Evolutionary conservation across 495 filamentous ascomycete genomes (phyloP), one percentile per base, ranked within the genome.

Genomic region (Hyaloscypha bicolor): DNA sequence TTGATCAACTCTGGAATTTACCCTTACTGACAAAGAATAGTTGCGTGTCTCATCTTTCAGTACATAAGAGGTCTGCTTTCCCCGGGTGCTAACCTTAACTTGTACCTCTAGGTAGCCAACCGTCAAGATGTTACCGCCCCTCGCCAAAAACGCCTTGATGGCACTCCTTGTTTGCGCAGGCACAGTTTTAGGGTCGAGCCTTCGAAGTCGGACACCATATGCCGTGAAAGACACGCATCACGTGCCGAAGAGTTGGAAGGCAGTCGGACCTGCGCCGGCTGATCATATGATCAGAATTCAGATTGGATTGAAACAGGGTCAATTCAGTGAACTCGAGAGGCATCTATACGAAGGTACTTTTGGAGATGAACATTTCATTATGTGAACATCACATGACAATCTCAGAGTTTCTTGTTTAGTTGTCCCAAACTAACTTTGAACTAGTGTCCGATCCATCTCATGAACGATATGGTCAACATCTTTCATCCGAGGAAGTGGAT

Each of bases 151-250:
- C 35, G 56, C 31, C 30, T 60, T 60, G 30, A 60, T 32, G n/a
- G 32, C 56, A 33, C n/a, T 21, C 32, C 9, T 60, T 31, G 19
- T 60, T 21, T 60, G 29, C 9, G 32, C 56, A 16, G n/a, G 56
- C 29, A 60, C 56, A 21, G 29, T 37, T 19, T 37, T 9, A 30
- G 33, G 30, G 19, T 60, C 29, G 6, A 21, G 9, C 6, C 22
- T 37, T 16, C 9, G 42, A 48, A 30, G 30, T 37, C 75, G 75
- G 33, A 73, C 75, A 9, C 62, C 70, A 22, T 86, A 86, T 67
- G 76, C 71, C 19, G 77, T 86, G 59, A 87, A 86, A 68, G 84
- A 87, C 33, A 70, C 75, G 32, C 82, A 85, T 68, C 61, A 72
- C 65, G 79, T 82, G 9, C 84, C 84, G 29, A 69, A 65, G 37